phyloP scores from a whole-genome alignment of 1,284 basidiomycete genomes.

The Fistulinella cinereoalba region DNA sequence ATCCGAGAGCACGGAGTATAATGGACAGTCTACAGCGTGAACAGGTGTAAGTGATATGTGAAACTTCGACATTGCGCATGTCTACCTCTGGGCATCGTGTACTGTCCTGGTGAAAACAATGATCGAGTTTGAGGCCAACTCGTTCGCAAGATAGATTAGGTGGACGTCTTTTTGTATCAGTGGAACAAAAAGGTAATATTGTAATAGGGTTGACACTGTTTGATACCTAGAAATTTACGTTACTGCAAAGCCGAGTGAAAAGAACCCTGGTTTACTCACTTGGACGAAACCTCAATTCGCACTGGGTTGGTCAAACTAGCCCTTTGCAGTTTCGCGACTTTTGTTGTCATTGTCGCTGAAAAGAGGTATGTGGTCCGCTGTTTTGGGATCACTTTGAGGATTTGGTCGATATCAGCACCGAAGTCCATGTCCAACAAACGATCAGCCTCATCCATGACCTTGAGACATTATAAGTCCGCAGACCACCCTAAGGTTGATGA shows the following conservation, averaged over 20 bases:
- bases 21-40: slow-evolving; percentile 67
- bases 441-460: slow-evolving; percentile 98
- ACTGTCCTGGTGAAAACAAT: slow-evolving; percentile 98
- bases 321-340: slow-evolving; percentile 95
- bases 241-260: slow-evolving; percentile 1
- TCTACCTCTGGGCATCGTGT: slow-evolving; percentile 83
- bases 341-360: slow-evolving; percentile 99
- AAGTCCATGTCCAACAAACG: slow-evolving; percentile 97
- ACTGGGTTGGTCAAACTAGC: slow-evolving; percentile 95
- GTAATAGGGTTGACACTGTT: slow-evolving; percentile 92
- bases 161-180: slow-evolving; percentile 91
- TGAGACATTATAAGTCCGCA: slow-evolving; percentile 8
- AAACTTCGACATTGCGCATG: background rate
- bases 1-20: slow-evolving; percentile 87
- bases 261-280: slow-evolving; percentile 53
- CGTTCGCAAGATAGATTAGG: slow-evolving; percentile 88
- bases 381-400: slow-evolving; percentile 92
- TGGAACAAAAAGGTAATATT: slow-evolving; percentile 96
- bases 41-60: slow-evolving; percentile 1
- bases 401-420: slow-evolving; percentile 95
- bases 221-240: slow-evolving; percentile 69
- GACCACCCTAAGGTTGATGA: background rate
- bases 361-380: slow-evolving; percentile 96
- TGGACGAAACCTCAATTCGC: slow-evolving; percentile 91
- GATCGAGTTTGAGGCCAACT: slow-evolving; percentile 88